Conservation (phyloP, 345 rosid species). For the Noccaea caerulescens region DNA sequence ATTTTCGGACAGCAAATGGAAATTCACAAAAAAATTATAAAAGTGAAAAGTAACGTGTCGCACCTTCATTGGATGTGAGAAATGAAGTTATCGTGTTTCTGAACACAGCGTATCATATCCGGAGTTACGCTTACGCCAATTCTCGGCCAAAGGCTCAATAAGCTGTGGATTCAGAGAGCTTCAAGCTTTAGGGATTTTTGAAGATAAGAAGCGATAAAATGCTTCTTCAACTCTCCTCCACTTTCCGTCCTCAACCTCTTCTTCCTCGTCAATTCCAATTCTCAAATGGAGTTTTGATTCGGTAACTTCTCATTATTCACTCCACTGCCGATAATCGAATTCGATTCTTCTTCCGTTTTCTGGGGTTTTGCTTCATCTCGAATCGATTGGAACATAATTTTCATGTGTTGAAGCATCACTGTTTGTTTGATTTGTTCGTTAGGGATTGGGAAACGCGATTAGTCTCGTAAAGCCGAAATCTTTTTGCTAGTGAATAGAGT, state of each 20-base stretch:
- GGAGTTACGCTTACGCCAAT: background rate
- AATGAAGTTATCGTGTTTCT: background rate
- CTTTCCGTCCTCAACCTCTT: slow-evolving; percentile 38
- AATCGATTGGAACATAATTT: too few species aligned
- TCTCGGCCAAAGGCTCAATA: background rate
- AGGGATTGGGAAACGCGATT: too few species aligned
- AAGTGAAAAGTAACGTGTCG: background rate
- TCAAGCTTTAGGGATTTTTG: slow-evolving; percentile 27
- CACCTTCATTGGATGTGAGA: background rate
- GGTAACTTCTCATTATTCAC: slow-evolving; percentile 7
- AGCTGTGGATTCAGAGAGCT: background rate
- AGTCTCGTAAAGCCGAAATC: too few species aligned
- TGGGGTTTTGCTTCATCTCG: too few species aligned
- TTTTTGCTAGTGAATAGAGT: too few species aligned
- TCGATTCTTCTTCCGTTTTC: background rate
- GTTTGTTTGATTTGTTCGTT: too few species aligned
- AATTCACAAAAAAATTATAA: too few species aligned
- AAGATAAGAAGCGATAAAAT: slow-evolving; percentile 29
- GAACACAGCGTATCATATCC: background rate
- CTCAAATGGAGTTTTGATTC: slow-evolving; percentile 21
- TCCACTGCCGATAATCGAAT: background rate
- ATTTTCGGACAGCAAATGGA: too few species aligned
- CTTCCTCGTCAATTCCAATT: slow-evolving; percentile 34
- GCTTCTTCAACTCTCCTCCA: slow-evolving; percentile 51
- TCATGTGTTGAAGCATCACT: too few species aligned